A percentile compares a stretch with the other conserved stretches of the same genome.
Evolutionary conservation across 768 basidiomycete species (phyloP).

Genomic region (Nidularia sp.): DNA sequence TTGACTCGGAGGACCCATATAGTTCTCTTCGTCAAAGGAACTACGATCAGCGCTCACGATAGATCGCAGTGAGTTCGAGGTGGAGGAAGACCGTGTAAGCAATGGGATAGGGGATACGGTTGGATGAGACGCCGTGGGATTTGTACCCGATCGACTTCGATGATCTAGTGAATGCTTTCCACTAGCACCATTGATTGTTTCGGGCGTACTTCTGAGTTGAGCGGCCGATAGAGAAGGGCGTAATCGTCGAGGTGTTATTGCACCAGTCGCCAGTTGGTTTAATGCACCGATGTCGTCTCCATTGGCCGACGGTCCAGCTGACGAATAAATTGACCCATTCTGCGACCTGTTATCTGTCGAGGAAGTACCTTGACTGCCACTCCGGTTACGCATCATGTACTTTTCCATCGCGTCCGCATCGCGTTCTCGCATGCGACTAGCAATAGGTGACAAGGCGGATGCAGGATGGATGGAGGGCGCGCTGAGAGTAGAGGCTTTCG

Average conservation of each 20-base stretch:
- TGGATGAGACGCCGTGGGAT: constrained; percentile 45
- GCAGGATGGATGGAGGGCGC: constrained; percentile 27
- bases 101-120: constrained; percentile 37
- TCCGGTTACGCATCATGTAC: constrained; percentile 77
- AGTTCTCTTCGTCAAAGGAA: constrained; percentile 45
- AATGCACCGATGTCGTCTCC: constrained; percentile 52
- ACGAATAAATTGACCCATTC: constrained; percentile 45
- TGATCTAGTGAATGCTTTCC: constrained; percentile 29
- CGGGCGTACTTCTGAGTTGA: constrained; percentile 58
- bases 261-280: constrained; percentile 40
- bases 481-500: constrained; percentile 30
- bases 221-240: constrained; percentile 78
- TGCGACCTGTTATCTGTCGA: constrained; percentile 71
- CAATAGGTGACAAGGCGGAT: constrained; percentile 70
- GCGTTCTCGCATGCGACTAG: constrained; percentile 74
- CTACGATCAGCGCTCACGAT: constrained; percentile 29
- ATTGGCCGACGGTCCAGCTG: constrained; percentile 46
- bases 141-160: constrained; percentile 66
- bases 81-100: constrained; percentile 54
- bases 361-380: constrained; percentile 71
- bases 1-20: constrained; percentile 63
- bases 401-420: constrained; percentile 89
- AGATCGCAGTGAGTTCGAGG: constrained; percentile 44
- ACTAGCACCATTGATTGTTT: constrained; percentile 21
- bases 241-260: constrained; percentile 57